Evolutionary conservation across 352 stramenopile species (phyloP), one percentile per base, ranked within the genome.

Genomic region (Phytophthora pisi): DNA sequence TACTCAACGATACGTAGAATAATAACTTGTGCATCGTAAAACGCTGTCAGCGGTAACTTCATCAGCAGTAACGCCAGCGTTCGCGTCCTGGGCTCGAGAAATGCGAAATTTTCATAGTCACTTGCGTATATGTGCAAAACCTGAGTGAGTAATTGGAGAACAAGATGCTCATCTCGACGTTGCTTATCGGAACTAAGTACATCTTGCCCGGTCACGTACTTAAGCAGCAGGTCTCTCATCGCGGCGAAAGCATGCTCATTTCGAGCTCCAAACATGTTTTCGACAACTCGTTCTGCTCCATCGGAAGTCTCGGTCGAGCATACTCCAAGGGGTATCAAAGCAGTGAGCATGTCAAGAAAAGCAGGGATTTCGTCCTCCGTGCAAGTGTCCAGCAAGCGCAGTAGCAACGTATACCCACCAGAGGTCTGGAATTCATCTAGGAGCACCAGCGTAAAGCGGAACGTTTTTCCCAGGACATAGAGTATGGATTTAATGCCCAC

Each of bases 1-100:
- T 92, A 91, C 60, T 95, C 84, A n/a, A 90, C 84, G 23, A 91
- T 86, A 16, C 82, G 75, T 23, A 95, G 70, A 7, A 91, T 88
- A 60, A 92, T 91, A 13, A 90, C 72, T 45, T 82, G 75, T 3
- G 82, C 78, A 51, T 90, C 79, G 40, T 81, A 86, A 26, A 82
- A 89, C 3, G 34, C 43, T 3, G 89, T 86, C 26, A 70, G 72
- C 5, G 79, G 81, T 0, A 95, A 57, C 56, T 89, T 91, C 13
- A 81, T 87, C 54, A 93, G 53, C 11, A 92, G 72, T 49, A 91
- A 80, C 18, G 84, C 84, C 20, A 95, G 54, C 5, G 80, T 82
- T 68, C 88, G 81, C 1, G 82, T 91, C 53, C 83, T 90, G 1
- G 85, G 78, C 56, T 95, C 86, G 38, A 95, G 70, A 54, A 70